Evolutionary conservation across 106 monocot species (phyloP).

Genomic region (Hemerocallis citrina): DNA sequence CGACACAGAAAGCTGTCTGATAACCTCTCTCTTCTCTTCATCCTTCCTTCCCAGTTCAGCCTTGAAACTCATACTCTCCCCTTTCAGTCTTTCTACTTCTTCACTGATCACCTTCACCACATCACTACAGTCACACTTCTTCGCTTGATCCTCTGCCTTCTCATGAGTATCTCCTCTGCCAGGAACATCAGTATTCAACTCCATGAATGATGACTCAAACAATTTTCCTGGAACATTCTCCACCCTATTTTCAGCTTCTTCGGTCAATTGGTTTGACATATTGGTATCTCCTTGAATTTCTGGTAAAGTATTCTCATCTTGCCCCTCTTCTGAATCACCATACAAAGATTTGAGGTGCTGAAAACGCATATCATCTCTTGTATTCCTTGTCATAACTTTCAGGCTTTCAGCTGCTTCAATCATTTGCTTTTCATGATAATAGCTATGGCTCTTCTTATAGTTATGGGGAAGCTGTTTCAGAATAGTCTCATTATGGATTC

Average conservation of each 20-base stretch:
- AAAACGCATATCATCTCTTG: not conserved
- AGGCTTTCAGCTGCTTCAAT: constrained; percentile 1
- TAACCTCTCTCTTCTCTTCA: constrained; percentile 52
- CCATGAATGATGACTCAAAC: not conserved
- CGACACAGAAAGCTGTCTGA: constrained; percentile 42
- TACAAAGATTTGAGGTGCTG: not conserved
- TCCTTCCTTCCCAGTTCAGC: constrained; percentile 27
- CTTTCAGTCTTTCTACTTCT: constrained; percentile 6
- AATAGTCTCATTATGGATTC: not conserved
- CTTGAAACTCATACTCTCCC: constrained; percentile 6
- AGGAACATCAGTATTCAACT: not conserved
- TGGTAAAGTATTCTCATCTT: not conserved
- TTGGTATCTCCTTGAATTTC: not conserved
- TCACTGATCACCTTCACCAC: not conserved
- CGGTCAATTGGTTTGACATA: not conserved
- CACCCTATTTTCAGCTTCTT: not conserved
- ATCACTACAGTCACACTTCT: not conserved
- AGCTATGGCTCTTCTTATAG: not conserved
- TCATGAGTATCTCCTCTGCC: not conserved
- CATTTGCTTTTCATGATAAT: not conserved
- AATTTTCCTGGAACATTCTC: not conserved
- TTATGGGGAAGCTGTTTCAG: not conserved
- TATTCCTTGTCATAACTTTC: not conserved
- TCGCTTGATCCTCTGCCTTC: not conserved
- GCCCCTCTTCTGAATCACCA: not conserved